These are phyloP conservation scores for Chlamydomonas urium DNA, from an alignment of 139 green algal species.

Conservation along the genomic window DNA sequence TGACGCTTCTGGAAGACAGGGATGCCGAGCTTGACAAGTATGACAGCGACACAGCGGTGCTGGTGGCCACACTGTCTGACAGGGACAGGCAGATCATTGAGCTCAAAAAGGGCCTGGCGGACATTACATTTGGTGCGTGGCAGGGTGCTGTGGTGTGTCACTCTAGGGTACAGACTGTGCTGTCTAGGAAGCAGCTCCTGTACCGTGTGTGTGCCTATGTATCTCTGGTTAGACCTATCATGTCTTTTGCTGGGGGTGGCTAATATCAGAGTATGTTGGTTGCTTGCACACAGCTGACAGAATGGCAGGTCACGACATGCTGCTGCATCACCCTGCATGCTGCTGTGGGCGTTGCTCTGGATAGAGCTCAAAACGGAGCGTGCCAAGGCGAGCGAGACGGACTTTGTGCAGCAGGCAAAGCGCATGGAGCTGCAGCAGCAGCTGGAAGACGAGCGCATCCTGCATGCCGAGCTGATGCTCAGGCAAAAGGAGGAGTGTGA, in stretches of 20 bases:
- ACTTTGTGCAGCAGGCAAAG: conserved; percentile 18
- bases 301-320: background rate
- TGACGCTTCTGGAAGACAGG: conserved; percentile 46
- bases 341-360: background rate
- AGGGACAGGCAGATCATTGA: conserved; percentile 11
- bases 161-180: too few relatives aligned
- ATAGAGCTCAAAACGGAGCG: conserved; percentile 15
- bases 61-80: conserved; percentile 24
- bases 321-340: background rate
- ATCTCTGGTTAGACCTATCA: background rate
- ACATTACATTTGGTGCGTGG: background rate
- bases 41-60: conserved; percentile 24
- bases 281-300: background rate
- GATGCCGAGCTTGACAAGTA: conserved; percentile 51
- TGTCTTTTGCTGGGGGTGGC: background rate
- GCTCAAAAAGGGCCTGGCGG: background rate
- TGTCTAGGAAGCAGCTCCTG: background rate
- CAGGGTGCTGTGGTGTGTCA: too few relatives aligned
- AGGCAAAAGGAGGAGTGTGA: conserved; percentile 38
- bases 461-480: conserved; percentile 29
- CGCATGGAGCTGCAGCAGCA: conserved; percentile 14
- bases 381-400: background rate
- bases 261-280: background rate
- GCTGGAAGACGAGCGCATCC: conserved; percentile 36
- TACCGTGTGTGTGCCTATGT: background rate